These are phyloP conservation scores for Gilbertella persicaria DNA, from an alignment of 371 early-diverging fungal species.

Conservation along the genomic window DNA sequence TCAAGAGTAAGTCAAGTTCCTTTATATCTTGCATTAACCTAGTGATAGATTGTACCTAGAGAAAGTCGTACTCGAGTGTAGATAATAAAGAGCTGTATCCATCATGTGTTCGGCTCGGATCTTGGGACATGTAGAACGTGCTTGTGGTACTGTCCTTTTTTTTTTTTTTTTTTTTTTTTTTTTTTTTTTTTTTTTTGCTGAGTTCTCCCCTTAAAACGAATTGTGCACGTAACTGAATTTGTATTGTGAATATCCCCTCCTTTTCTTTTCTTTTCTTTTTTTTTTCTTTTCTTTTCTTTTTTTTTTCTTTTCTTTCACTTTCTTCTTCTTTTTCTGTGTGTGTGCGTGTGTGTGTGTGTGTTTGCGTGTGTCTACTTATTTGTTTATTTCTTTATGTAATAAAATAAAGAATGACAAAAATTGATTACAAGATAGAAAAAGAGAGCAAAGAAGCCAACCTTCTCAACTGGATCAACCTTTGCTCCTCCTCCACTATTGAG, in stretches of 20 bases:
- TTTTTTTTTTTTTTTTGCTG: background rate
- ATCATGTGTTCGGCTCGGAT: too few species aligned
- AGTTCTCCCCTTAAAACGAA: background rate
- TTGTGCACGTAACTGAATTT: background rate
- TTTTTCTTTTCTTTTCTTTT: background rate
- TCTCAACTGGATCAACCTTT: background rate
- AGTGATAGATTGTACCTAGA: constrained; percentile 25
- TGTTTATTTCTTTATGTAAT: background rate
- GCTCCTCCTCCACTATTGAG: background rate
- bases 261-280: background rate
- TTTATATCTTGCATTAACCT: background rate
- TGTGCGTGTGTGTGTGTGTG: background rate
- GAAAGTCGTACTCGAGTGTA: constrained; percentile 33
- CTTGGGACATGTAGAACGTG: too few species aligned
- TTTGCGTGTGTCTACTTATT: background rate
- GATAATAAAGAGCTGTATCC: too few species aligned
- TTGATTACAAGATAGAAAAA: background rate
- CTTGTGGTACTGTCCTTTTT: too few species aligned
- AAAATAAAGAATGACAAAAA: background rate
- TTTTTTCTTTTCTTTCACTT: background rate
- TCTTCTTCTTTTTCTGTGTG: background rate
- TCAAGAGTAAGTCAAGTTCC: constrained; percentile 56
- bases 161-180: too few species aligned
- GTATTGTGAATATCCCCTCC: too few species aligned
- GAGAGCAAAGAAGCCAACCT: background rate